phyloP scores from a whole-genome alignment of 108 stramenopile genomes.

The Pseudonitzschia pungens region DNA sequence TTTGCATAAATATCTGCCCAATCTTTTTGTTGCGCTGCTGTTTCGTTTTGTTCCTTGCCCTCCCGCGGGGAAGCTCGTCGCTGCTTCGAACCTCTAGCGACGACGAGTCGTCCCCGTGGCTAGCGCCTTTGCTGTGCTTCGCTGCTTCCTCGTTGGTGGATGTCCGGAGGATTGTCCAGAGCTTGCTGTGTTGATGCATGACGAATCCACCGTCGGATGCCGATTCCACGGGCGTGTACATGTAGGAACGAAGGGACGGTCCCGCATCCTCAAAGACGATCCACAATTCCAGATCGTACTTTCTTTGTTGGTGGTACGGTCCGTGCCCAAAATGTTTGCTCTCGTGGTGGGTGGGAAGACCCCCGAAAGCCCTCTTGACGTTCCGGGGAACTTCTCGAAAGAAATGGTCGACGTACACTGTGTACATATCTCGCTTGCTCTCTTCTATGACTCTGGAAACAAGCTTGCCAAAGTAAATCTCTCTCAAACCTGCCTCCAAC shows the following conservation, averaged over 20 bases:
- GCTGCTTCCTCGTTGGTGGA: not conserved
- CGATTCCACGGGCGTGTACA: constrained; percentile 58
- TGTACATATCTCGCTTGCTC: constrained; percentile 39
- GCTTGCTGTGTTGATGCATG: constrained; percentile 68
- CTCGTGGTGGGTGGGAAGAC: constrained; percentile 20
- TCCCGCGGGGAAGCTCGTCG: not conserved
- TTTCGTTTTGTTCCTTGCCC: constrained; percentile 4
- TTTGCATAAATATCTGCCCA: constrained; percentile 44
- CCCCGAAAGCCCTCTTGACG: constrained; percentile 34
- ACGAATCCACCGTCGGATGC: constrained; percentile 51
- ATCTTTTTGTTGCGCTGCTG: not conserved
- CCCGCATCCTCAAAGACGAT: constrained; percentile 83
- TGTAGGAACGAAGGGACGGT: constrained; percentile 68
- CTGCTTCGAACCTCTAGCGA: not conserved
- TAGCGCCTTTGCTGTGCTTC: not conserved
- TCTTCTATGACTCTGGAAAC: constrained; percentile 43
- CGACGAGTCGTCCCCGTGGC: not conserved
- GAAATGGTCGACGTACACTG: constrained; percentile 84
- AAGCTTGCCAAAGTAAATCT: constrained; percentile 76
- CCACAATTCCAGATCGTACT: constrained; percentile 66
- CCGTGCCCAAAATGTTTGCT: constrained; percentile 29
- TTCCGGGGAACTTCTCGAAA: constrained; percentile 54
- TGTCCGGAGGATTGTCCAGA: constrained; percentile 70
- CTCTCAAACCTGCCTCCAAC: constrained; percentile 80
- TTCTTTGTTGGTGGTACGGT: not conserved